A percentile compares a stretch with the other conserved stretches of the same genome.
Conservation (phyloP, 116 monocot genomes). For the Cymodocea nodosa region DNA sequence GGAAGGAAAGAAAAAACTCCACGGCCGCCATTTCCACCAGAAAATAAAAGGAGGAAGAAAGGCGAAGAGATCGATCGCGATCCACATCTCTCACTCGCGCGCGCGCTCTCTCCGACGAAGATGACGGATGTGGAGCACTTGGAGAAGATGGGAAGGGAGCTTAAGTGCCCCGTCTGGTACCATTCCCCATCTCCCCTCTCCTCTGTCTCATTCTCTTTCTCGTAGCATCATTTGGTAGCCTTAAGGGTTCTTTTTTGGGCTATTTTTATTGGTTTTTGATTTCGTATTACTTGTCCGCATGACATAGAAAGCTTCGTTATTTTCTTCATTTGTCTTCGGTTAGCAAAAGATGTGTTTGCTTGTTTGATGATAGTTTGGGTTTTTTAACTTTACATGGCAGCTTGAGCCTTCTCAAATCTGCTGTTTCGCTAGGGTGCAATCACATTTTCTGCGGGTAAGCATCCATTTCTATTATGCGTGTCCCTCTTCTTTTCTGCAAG, state of each 20-base stretch:
- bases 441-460: slow-evolving; percentile 91
- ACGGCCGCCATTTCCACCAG: not conserved
- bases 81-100: not conserved
- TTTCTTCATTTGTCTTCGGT: not conserved
- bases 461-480: not conserved
- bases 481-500: not conserved
- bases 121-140: slow-evolving; percentile 62
- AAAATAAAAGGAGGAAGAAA: not conserved
- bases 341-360: not conserved
- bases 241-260: not conserved
- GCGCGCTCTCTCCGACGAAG: not conserved
- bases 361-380: not conserved
- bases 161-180: slow-evolving; percentile 97
- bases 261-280: not conserved
- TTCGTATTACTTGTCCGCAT: too few relatives aligned
- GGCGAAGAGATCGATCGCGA: too few relatives aligned
- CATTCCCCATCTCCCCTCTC: not conserved
- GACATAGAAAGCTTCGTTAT: not conserved
- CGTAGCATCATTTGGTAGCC: not conserved
- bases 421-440: slow-evolving; percentile 65
- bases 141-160: slow-evolving; percentile 87
- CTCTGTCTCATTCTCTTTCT: not conserved
- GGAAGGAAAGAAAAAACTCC: not conserved
- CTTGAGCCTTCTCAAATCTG: slow-evolving; percentile 57
- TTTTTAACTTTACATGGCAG: slow-evolving; percentile 19